Evolutionary conservation across 768 basidiomycete species (phyloP), one percentile per base, ranked within the genome.

Genomic region (Suillus placidus): DNA sequence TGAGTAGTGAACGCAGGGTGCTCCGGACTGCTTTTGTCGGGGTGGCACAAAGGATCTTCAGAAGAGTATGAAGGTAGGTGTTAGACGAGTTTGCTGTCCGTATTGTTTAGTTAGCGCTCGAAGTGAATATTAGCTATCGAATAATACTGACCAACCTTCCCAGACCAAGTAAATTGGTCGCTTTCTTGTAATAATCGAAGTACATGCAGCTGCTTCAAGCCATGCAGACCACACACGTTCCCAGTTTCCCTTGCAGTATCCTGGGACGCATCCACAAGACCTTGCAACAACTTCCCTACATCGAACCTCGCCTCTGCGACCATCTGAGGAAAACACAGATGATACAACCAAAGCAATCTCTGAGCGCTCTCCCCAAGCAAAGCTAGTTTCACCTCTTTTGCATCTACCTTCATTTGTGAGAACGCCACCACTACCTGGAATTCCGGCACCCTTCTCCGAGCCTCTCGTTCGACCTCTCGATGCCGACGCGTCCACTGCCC

Each of bases 251-350:
- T 64, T 80, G 80, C 37, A 95, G 75, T 18, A 95, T 73, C 74
- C 93, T 94, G 58, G 23, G 76, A 76, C 37, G 72, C 74, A 52
- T 79, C 74, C 55, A 75, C 68, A 67, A 89, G 80, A 63, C 81
- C 79, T 63, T 81, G 80, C 35, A 95, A 76, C 26, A 96, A 72
- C 74, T 94, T 94, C 2, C 93, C 93, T 43, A 91, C 87, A 74
- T 98, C 96, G 70, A 96, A 98, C 60, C 88, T 82, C 34, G 88
- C 87, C 74, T 95, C 94, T 0, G 87, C 86, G 4, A 92, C 89
- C 1, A 94, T 77, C 1, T 83, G 80, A 0, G 94, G 93, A 35
- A 96, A 76, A 66, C 87, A 88, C 30, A 82, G 82, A 70, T 97
- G 93, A 73, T 97, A 99, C 60, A 96, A 81, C 85, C 90, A 92